Base-by-base conservation (phyloP, 495 filamentous ascomycete species). In the Physcia stellaris region DNA sequence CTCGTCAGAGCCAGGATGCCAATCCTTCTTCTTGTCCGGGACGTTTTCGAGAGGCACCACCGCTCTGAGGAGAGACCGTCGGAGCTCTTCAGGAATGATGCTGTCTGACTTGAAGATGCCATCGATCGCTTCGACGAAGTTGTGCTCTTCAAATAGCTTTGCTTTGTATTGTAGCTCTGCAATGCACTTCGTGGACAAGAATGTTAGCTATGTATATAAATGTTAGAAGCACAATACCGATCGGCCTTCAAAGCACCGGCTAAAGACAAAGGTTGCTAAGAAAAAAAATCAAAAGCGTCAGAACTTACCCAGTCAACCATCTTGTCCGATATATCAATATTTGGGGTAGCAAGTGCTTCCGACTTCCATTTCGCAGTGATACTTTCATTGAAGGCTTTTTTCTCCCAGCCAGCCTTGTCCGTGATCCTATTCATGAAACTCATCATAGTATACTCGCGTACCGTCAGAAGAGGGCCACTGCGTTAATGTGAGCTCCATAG, bases 1-100 rank as follows among this genome's bases (percentile, higher is more conserved):
- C 1, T 50, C 43, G 37, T 72, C 57, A 1, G 70, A 71, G 3
- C 62, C 54, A 0, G 73, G 73, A 44, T 75, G 71, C 62, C 71
- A 79, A 42, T 80, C 76, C 44, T 70, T 71, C 31, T 56, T 15
- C 0, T 53, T 39, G 11, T 61, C 57, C 6, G 67, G 61, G 1
- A 67, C 55, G 23, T 67, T 40, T 24, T 72, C 67, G 2, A 75
- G 50, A 4, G 49, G 45, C n/a, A 28, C 15, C 0, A 55, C 49
- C 5, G 48, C 57, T n/a, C 45, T 24, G 20, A 40, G 46, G 17
- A 67, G 37, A 0, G 33, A 35, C 22, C 50, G 32, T n/a, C 46
- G 43, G 4, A 65, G 35, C 3, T 53, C 46, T 5, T 48, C 37
- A 1, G 52, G 32, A 7, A 68, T 30, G 17, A 50, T 51, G 0